These are phyloP conservation scores for Lasiodiplodia citricola DNA, from an alignment of 2,329 filamentous ascomycete genomes.

Conservation along the genomic window DNA sequence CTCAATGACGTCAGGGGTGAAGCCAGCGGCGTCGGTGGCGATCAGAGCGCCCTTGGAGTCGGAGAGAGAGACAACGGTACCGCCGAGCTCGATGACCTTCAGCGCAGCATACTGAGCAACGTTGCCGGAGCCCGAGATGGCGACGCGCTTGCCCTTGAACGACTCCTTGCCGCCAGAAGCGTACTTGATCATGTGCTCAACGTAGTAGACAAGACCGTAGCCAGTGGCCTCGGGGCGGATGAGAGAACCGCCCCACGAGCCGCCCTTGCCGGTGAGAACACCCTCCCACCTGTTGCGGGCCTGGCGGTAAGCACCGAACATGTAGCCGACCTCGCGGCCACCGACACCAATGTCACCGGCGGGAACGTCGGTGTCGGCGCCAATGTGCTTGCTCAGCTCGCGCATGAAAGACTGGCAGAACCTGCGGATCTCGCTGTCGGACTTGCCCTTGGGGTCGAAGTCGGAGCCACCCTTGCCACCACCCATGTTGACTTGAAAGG, in stretches of 20 bases:
- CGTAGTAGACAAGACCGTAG: slow-evolving; percentile 95
- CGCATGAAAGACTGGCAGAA: slow-evolving; percentile 98
- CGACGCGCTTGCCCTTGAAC: slow-evolving; percentile 90
- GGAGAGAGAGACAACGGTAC: slow-evolving; percentile 87
- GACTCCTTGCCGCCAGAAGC: slow-evolving; percentile 77
- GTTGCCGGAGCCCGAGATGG: slow-evolving; percentile 96
- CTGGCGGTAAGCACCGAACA: slow-evolving; percentile 93
- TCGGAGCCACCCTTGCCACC: slow-evolving; percentile 97
- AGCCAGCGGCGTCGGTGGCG: slow-evolving; percentile 70
- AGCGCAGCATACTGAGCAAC: slow-evolving; percentile 97
- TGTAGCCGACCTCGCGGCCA: slow-evolving; percentile 88
- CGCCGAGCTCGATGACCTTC: slow-evolving; percentile 95
- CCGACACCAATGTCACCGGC: slow-evolving; percentile 96
- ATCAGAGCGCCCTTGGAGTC: slow-evolving; percentile 88
- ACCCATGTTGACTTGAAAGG: slow-evolving; percentile 77
- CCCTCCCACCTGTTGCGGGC: slow-evolving; percentile 92
- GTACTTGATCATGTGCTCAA: slow-evolving; percentile 93
- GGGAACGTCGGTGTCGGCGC: slow-evolving; percentile 92
- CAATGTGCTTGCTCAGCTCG: slow-evolving; percentile 94
- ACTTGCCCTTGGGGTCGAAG: slow-evolving; percentile 99
- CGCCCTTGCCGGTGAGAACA: slow-evolving; percentile 94
- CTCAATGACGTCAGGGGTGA: slow-evolving; percentile 80
- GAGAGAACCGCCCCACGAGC: slow-evolving; percentile 88
- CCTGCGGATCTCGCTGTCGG: slow-evolving; percentile 93
- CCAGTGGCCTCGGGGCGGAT: slow-evolving; percentile 97